These are phyloP conservation scores for Eucalyptus pauciflora DNA, from an alignment of 345 rosid species.

Conservation along the genomic window DNA sequence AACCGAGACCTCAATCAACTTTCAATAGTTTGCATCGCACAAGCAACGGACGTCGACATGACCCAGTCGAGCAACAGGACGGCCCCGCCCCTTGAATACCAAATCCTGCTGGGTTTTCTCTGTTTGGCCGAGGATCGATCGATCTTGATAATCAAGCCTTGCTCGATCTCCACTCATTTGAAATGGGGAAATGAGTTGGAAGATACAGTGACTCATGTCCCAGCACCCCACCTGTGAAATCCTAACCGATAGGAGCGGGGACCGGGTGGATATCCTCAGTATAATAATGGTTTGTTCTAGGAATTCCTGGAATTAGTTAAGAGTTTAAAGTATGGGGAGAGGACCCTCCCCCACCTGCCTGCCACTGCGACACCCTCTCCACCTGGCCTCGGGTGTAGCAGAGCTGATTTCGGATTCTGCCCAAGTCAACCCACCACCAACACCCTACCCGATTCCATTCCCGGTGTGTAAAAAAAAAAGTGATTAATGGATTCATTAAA, in stretches of 20 bases:
- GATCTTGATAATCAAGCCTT: not conserved
- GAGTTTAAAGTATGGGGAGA: not conserved
- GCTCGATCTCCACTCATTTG: not conserved
- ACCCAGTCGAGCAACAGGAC: not conserved
- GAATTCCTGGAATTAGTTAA: not conserved
- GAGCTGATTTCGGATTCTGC: not conserved
- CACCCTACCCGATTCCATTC: not conserved
- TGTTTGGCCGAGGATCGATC: not conserved
- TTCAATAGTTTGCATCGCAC: not conserved
- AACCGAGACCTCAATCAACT: not conserved
- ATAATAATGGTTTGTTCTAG: not conserved
- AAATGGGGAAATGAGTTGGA: not conserved
- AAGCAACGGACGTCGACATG: not conserved
- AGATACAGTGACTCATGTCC: not conserved
- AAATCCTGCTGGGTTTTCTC: not conserved
- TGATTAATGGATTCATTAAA: not conserved
- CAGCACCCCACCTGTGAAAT: not conserved
- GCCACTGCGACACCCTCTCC: not conserved
- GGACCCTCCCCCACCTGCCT: not conserved
- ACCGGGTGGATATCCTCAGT: not conserved
- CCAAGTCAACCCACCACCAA: not conserved
- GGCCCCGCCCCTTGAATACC: not conserved
- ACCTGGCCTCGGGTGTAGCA: not conserved
- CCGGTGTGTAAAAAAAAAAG: not conserved
- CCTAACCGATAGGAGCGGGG: not conserved